Conservation (phyloP, 1,139 yeast species). For the Waltiozyma solani region DNA sequence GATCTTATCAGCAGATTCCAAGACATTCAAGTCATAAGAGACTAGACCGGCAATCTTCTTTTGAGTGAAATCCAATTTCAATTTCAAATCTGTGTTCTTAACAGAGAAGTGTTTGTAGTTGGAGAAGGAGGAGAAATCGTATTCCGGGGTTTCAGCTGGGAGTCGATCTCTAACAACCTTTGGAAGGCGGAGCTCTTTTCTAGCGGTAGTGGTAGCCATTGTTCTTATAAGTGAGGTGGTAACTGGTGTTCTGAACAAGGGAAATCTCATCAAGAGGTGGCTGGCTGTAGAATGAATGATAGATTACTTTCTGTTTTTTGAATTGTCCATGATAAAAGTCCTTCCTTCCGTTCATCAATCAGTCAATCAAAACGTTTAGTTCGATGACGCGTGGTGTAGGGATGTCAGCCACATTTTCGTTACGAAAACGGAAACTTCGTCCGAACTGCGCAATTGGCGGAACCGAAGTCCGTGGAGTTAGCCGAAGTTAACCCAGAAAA, state of each 20-base stretch:
- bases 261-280: not conserved
- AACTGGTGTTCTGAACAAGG: not conserved
- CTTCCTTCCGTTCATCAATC: not conserved
- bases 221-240: not conserved
- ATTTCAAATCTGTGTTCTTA: slow-evolving; percentile 38
- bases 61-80: slow-evolving; percentile 46
- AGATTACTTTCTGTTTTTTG: not conserved
- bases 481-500: too few species aligned
- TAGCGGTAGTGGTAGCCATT: not conserved
- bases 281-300: not conserved
- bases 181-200: not conserved
- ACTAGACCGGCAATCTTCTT: slow-evolving; percentile 48
- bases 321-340: not conserved
- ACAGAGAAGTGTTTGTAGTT: slow-evolving; percentile 51
- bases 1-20: slow-evolving; percentile 25
- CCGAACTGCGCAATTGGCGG: too few species aligned
- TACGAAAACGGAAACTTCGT: not conserved
- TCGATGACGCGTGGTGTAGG: too few species aligned
- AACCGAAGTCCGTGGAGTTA: too few species aligned
- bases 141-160: slow-evolving; percentile 28
- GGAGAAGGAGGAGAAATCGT: slow-evolving; percentile 69
- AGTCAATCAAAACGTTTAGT: not conserved
- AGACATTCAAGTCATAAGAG: slow-evolving; percentile 30
- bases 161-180: not conserved
- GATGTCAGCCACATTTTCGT: too few species aligned